These are phyloP conservation scores for sunflower (Helianthus annuus) DNA, from an alignment of 129 eudicot genomes.

Conservation along the genomic window DNA sequence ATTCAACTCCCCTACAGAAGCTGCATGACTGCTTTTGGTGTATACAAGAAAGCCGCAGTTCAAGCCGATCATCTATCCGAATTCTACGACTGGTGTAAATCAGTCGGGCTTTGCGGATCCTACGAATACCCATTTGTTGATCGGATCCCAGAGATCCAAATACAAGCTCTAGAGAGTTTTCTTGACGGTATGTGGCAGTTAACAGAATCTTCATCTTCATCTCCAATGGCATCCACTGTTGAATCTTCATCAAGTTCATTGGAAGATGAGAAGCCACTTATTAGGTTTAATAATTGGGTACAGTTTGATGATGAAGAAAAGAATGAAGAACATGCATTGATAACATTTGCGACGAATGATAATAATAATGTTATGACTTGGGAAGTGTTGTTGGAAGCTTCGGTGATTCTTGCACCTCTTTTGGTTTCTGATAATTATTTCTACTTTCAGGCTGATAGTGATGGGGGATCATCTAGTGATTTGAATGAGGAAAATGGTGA, in stretches of 20 bases:
- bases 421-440: conserved; percentile 28
- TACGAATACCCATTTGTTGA: conserved; percentile 70
- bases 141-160: conserved; percentile 62
- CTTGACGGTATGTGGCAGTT: conserved; percentile 71
- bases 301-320: conserved; percentile 33
- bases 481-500: conserved; percentile 5
- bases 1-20: conserved; percentile 54
- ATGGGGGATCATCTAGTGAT: conserved; percentile 9
- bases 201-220: conserved; percentile 53
- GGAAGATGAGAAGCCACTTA: conserved; percentile 31
- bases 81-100: conserved; percentile 68
- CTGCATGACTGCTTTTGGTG: conserved; percentile 50
- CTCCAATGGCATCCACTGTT: conserved; percentile 30
- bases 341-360: conserved; percentile 25
- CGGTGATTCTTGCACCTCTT: conserved; percentile 40
- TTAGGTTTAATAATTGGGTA: conserved; percentile 31
- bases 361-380: conserved; percentile 31
- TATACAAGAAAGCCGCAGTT: conserved; percentile 65
- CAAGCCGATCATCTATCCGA: conserved; percentile 57
- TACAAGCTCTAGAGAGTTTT: conserved; percentile 64
- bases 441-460: conserved; percentile 21
- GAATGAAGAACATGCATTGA: conserved; percentile 41
- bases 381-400: conserved; percentile 74
- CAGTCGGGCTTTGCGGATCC: conserved; percentile 51
- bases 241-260: conserved; percentile 33